A percentile compares a stretch with the other conserved stretches of the same genome.
Conservation (phyloP, 139 green algal genomes). For the Zygnema cylindricum region DNA sequence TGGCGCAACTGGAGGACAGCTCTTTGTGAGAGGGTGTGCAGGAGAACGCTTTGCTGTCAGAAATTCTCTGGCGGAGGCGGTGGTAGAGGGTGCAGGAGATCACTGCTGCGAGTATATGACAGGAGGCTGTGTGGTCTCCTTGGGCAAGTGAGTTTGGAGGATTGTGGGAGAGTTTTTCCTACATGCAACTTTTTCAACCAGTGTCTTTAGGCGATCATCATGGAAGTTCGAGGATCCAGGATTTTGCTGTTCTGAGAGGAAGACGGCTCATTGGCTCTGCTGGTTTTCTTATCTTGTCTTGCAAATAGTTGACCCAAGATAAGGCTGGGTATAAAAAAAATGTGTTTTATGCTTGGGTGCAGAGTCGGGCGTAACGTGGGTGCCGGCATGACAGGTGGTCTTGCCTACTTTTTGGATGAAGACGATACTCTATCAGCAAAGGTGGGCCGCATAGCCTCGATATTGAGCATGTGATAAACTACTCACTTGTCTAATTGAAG, state of each 20-base stretch:
- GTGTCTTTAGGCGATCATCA: too few relatives aligned
- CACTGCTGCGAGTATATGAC: constrained; percentile 99
- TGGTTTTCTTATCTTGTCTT: too few relatives aligned
- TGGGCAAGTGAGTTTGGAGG: constrained; percentile 71
- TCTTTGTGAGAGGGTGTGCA: constrained; percentile 92
- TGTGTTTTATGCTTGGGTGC: neutral
- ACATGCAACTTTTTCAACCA: too few relatives aligned
- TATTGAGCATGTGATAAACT: too few relatives aligned
- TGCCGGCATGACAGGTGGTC: constrained; percentile 96
- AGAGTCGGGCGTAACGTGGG: constrained; percentile 91
- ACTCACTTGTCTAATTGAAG: too few relatives aligned
- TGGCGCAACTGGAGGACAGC: constrained; percentile 89
- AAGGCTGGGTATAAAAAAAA: too few relatives aligned
- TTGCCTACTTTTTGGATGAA: constrained; percentile 97
- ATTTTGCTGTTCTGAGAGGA: too few relatives aligned
- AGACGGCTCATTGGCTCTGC: too few relatives aligned
- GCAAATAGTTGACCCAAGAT: too few relatives aligned
- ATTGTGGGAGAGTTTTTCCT: too few relatives aligned
- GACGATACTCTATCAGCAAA: constrained; percentile 88
- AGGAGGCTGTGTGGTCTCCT: constrained; percentile 74
- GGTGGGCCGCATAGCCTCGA: constrained; percentile 46
- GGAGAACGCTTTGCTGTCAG: constrained; percentile 88
- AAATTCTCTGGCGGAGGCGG: constrained; percentile 89
- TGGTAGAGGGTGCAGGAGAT: constrained; percentile 96
- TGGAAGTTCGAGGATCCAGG: neutral